Base-by-base conservation (phyloP, 768 basidiomycete genomes). In the Lactarius trivialis region DNA sequence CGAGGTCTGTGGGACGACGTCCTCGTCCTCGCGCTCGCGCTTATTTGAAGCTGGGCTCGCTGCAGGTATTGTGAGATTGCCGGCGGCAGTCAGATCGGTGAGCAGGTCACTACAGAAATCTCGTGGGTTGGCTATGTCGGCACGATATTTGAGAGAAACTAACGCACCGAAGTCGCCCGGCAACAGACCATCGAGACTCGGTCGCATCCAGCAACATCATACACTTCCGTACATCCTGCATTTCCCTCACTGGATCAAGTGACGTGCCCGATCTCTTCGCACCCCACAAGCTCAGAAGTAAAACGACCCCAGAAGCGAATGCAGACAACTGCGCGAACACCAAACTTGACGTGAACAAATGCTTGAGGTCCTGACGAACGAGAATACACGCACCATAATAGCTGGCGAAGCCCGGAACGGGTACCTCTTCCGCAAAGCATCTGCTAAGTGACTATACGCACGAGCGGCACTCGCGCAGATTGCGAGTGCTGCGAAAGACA, bases 271-370 rank as follows among this genome's bases (percentile, higher is more conserved):
- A 73, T 55, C 74, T 75, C 65, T 76, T 80, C 54, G 76, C 79
- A 53, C 76, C 81, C 84, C 79, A 85, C 15, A 85, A 76, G 41
- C 81, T 81, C 37, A 85, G 72, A 43, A 86, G 71, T 6, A 85
- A 73, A 26, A 85, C 76, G 41, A 84, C 77, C 6, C 77, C 79
- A 2, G 81, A 74, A 7, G 77, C 77, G 68, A 82, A 81, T 0
- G 79, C 72, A 21, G 74, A 62, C 48, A 70, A 48, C 71, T 70
- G 58, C 63, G 52, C 48, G 45, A 61, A 63, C 58, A 64, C 63
- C 62, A n/a, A n/a, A n/a, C 39, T 45, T 50, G 33, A 60, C 30
- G 59, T 50, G 67, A 21, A 70, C 6, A 19, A 24, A 17, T 3
- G 54, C 21, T 12, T 3, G n/a, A 43, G 26, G 17, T 30, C 28